Conservation (phyloP, 164 flowering plant genomes). For the Piper betle region DNA sequence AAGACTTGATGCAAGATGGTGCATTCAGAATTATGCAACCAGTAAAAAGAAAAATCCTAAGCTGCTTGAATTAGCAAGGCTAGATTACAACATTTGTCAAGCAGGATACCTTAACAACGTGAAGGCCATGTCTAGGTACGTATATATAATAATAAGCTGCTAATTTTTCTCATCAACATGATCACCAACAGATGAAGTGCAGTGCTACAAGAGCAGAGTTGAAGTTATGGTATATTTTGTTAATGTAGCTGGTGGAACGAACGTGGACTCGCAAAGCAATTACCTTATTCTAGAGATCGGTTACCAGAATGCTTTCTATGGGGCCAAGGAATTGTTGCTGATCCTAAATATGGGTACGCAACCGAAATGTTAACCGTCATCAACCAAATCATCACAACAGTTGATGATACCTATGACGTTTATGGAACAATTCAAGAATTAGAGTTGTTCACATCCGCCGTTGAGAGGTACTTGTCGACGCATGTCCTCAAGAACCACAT, state of each 20-base stretch:
- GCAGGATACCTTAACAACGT: constrained; percentile 25
- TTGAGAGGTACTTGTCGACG: background rate
- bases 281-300: constrained; percentile 15
- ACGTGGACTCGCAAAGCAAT: constrained; percentile 11
- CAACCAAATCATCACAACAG: background rate
- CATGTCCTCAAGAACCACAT: background rate
- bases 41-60: constrained; percentile 2
- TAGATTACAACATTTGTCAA: constrained; percentile 34
- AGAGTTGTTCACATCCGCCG: constrained; percentile 1
- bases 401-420: constrained; percentile 6
- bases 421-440: background rate
- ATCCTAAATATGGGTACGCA: background rate
- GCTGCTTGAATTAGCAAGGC: constrained; percentile 28
- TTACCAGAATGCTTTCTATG: constrained; percentile 3
- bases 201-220: background rate
- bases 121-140: constrained; percentile 19
- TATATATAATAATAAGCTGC: no score
- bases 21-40: constrained; percentile 11
- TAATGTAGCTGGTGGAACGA: constrained; percentile 37
- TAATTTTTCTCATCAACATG: no score
- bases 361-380: background rate
- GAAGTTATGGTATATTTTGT: background rate
- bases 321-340: background rate
- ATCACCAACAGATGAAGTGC: no score
- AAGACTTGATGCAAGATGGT: constrained; percentile 30